Evolutionary conservation across 2,329 filamentous ascomycete genomes (phyloP).

Genomic region (Diplocarpon mali): DNA sequence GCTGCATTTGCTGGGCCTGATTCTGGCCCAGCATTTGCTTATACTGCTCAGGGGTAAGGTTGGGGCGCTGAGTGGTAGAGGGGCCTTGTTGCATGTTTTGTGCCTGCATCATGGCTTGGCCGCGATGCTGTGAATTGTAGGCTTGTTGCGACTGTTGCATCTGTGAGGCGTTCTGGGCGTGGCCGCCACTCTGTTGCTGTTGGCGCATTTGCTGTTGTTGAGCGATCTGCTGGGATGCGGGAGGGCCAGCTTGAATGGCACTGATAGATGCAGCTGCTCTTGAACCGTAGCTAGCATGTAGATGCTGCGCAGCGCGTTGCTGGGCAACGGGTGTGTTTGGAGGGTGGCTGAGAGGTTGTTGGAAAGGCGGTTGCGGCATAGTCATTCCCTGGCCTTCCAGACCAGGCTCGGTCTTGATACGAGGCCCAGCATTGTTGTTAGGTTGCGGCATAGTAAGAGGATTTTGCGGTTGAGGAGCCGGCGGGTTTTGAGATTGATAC

Average conservation of each 20-base stretch:
- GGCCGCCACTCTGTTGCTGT: constrained; percentile 24
- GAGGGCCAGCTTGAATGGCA: constrained; percentile 36
- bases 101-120: not conserved
- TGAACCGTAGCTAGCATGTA: constrained; percentile 49
- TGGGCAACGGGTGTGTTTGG: constrained; percentile 34
- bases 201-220: constrained; percentile 21
- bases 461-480: constrained; percentile 13
- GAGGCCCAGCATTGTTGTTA: constrained; percentile 21
- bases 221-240: constrained; percentile 9
- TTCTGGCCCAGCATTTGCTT: constrained; percentile 11
- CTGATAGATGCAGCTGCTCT: constrained; percentile 57
- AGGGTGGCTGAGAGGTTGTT: constrained; percentile 19
- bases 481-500: constrained; percentile 22
- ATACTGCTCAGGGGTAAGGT: constrained; percentile 2
- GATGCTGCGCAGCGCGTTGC: constrained; percentile 43
- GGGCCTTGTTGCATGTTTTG: not conserved
- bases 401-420: constrained; percentile 35
- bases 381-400: constrained; percentile 17
- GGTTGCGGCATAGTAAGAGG: constrained; percentile 15
- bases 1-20: not conserved
- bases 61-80: not conserved
- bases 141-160: not conserved
- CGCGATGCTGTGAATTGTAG: not conserved
- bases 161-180: constrained; percentile 8
- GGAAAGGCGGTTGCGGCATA: constrained; percentile 3